These are phyloP conservation scores for Sungouiella blattae DNA, from an alignment of 805 yeast species.

Conservation along the genomic window DNA sequence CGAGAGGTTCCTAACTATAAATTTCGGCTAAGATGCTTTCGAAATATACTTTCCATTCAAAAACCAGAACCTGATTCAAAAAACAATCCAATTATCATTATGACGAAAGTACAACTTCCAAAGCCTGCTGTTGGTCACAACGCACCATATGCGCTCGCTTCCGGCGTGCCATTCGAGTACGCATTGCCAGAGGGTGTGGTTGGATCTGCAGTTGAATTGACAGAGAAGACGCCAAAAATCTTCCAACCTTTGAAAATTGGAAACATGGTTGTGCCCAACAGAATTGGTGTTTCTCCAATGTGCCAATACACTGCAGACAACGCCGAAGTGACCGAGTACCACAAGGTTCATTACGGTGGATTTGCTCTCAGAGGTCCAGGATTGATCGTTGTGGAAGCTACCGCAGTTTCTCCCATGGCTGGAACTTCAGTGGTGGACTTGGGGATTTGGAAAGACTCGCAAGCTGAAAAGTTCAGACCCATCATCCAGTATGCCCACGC, in stretches of 20 bases:
- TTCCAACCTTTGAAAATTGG: slow-evolving; percentile 44
- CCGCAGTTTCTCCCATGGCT: slow-evolving; percentile 39
- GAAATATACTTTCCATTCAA: too few relatives aligned
- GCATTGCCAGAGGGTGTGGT: not conserved
- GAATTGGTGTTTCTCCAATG: slow-evolving; percentile 58
- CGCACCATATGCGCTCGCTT: not conserved
- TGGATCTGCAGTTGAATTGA: not conserved
- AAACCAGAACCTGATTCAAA: too few relatives aligned
- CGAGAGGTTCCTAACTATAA: too few relatives aligned
- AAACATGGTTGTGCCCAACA: slow-evolving; percentile 41
- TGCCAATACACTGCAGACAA: slow-evolving; percentile 47
- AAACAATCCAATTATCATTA: too few relatives aligned
- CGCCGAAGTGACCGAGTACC: slow-evolving; percentile 44
- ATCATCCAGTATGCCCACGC: not conserved
- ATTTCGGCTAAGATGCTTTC: too few relatives aligned
- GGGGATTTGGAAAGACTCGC: slow-evolving; percentile 1
- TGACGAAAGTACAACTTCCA: too few relatives aligned
- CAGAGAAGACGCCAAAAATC: slow-evolving; percentile 26
- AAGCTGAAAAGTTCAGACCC: not conserved
- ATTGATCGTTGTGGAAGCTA: slow-evolving; percentile 44
- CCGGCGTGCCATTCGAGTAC: not conserved
- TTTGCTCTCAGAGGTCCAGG: slow-evolving; percentile 50
- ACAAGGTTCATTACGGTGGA: slow-evolving; percentile 47
- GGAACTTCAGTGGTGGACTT: slow-evolving; percentile 23
- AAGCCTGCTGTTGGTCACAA: too few relatives aligned